phyloP scores from a whole-genome alignment of 768 basidiomycete species.

The Mycena epipterygia region DNA sequence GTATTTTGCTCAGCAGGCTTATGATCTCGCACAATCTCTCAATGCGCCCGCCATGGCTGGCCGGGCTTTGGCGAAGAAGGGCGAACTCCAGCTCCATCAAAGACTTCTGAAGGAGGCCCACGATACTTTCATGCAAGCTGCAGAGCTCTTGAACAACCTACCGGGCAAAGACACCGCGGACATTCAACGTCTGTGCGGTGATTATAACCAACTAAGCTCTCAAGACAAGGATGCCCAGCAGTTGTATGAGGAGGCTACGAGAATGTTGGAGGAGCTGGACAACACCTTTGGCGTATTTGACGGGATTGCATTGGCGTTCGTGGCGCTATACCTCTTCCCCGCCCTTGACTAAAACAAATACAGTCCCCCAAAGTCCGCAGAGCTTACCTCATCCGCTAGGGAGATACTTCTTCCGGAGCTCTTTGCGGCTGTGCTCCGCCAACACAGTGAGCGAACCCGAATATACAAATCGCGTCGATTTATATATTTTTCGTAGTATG shows the following conservation, averaged over 20 bases:
- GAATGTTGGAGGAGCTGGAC: conserved; percentile 75
- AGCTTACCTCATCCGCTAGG: conserved; percentile 40
- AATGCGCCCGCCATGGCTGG: conserved; percentile 75
- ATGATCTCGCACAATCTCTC: conserved; percentile 77
- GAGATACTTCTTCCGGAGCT: conserved; percentile 74
- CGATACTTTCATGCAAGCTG: conserved; percentile 65
- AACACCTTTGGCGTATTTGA: conserved; percentile 67
- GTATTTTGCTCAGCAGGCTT: conserved; percentile 85
- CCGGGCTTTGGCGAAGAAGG: conserved; percentile 75
- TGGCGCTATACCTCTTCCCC: conserved; percentile 16
- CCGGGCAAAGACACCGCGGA: conserved; percentile 72
- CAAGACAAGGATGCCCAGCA: conserved; percentile 62
- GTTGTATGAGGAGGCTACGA: conserved; percentile 68
- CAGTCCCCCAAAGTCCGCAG: conserved; percentile 63
- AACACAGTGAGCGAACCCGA: conserved; percentile 67
- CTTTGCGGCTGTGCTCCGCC: conserved; percentile 71
- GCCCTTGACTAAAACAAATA: conserved; percentile 12
- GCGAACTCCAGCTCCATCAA: conserved; percentile 78
- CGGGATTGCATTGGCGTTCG: conserved; percentile 59
- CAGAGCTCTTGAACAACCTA: conserved; percentile 58
- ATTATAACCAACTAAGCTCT: conserved; percentile 59
- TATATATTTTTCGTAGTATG: conserved; percentile 63
- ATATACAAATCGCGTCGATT: neutral
- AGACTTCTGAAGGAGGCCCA: conserved; percentile 71
- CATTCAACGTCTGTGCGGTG: conserved; percentile 67